Evolutionary conservation across 176 grass and related monocot species (phyloP), one percentile per base, ranked within the genome.

Genomic region (Thinopyrum elongatum): DNA sequence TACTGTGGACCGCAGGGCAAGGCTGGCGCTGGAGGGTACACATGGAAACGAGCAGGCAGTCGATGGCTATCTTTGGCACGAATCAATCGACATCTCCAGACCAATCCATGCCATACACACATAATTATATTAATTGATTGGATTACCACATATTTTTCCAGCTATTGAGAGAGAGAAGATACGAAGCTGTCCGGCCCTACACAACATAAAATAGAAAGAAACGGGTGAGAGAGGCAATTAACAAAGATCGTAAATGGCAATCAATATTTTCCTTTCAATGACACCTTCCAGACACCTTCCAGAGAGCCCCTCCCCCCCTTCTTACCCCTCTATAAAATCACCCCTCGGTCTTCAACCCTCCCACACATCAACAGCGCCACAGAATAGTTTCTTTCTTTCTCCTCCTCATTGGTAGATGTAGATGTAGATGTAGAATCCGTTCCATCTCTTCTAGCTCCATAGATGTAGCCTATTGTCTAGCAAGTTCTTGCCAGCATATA

Each of bases 321-420:
- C 70, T 44, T 73, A 44, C 70, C 36, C 80, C 27, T 70, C 84
- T 93, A 87, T 93, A 93, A 85, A 90, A 81, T 22, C 31, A 61
- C 11, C 42, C 81, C 85, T 73, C 78, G 57, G 3, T 67, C 85
- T 19, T 29, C 8, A 2, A 5, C 5, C n/a, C 3, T 35, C 74
- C n/a, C 42, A 53, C 53, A 14, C 83, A 89, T 57, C 67, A 75
- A 15, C 46, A 77, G 14, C 84, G 78, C n/a, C 34, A 34, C 8
- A 72, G 34, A 84, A 80, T 83, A 75, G 58, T 80, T 78, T 31
- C n/a, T 8, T 21, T 33, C 3, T 42, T 5, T 22, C 3, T 27
- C 77, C 33, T 22, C 33, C 57, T 17, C 25, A 23, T 46, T 36
- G 6, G 6, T 36, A 10, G 23, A 61, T n/a, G 10, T 41, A 70